phyloP scores from a whole-genome alignment of 2,329 filamentous ascomycete genomes.

The Ascochyta clinopodiicola region DNA sequence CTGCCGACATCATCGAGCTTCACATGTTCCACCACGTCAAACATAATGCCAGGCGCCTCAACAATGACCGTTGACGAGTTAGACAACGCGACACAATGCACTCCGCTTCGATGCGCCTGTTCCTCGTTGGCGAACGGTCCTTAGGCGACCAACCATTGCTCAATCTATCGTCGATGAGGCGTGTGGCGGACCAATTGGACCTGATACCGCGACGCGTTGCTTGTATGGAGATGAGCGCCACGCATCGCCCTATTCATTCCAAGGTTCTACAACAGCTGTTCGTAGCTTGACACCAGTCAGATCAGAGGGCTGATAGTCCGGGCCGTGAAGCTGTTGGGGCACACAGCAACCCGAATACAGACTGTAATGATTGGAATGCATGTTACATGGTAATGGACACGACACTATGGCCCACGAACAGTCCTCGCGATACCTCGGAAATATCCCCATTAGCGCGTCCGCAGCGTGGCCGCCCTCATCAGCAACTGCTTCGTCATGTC shows the following conservation, averaged over 20 bases:
- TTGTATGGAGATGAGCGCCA: constrained; percentile 14
- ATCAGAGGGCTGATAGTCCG: constrained; percentile 1
- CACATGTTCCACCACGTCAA: constrained; percentile 12
- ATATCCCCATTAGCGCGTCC: neutral
- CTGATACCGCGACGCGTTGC: neutral
- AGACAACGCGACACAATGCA: constrained; percentile 12
- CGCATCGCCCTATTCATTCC: neutral
- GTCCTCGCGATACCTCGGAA: neutral
- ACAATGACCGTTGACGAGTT: constrained; percentile 11
- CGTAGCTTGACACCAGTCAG: constrained; percentile 1
- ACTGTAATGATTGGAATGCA: constrained; percentile 4
- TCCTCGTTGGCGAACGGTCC: neutral
- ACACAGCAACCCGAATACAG: neutral
- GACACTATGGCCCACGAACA: neutral
- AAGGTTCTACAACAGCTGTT: neutral
- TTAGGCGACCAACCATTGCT: constrained; percentile 4
- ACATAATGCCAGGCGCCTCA: constrained; percentile 7
- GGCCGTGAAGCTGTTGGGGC: neutral
- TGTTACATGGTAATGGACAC: neutral
- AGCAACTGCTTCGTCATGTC: constrained; percentile 5
- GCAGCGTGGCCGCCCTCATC: neutral
- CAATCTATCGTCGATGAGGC: constrained; percentile 12
- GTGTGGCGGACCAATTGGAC: constrained; percentile 9
- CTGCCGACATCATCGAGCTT: constrained; percentile 13
- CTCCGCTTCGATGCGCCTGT: neutral